Conservation (phyloP, 768 basidiomycete genomes). For the Piloderma croceum region DNA sequence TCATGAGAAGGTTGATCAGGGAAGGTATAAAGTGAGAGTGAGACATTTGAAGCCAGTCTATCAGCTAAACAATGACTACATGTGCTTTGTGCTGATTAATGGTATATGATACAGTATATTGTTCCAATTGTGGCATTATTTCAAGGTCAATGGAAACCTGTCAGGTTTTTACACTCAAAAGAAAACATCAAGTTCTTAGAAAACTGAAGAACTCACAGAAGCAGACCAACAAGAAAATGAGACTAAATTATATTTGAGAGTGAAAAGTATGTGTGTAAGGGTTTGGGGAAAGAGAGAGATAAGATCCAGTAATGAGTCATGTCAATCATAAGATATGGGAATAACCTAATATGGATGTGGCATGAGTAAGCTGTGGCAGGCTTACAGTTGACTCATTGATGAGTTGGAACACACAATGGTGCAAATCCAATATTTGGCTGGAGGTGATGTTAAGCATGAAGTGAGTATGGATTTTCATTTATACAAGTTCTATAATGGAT, state of each 20-base stretch:
- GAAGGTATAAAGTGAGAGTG: slow-evolving; percentile 12
- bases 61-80: slow-evolving; percentile 4
- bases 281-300: too few relatives aligned
- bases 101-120: slow-evolving; percentile 7
- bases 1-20: slow-evolving; percentile 12
- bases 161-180: too few relatives aligned
- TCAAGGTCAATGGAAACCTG: too few relatives aligned
- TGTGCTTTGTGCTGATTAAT: slow-evolving; percentile 2
- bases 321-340: too few relatives aligned
- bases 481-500: slow-evolving; percentile 1
- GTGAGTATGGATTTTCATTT: slow-evolving; percentile 5
- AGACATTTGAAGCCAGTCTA: slow-evolving; percentile 16
- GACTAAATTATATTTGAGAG: too few relatives aligned
- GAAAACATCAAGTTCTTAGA: too few relatives aligned
- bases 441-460: slow-evolving; percentile 11
- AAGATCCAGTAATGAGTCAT: too few relatives aligned
- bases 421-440: slow-evolving; percentile 6
- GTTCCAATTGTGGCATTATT: slow-evolving; percentile 13
- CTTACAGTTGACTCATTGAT: slow-evolving; percentile 12
- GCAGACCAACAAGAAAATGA: too few relatives aligned
- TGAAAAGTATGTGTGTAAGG: too few relatives aligned
- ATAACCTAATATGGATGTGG: too few relatives aligned
- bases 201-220: too few relatives aligned
- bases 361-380: too few relatives aligned
- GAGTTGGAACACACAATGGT: slow-evolving; percentile 10